Percentiles rank a stretch among this genome's conserved stretches.
Conservation (phyloP, 2,329 filamentous ascomycete genomes). For the Zymoseptoria crescenta region DNA sequence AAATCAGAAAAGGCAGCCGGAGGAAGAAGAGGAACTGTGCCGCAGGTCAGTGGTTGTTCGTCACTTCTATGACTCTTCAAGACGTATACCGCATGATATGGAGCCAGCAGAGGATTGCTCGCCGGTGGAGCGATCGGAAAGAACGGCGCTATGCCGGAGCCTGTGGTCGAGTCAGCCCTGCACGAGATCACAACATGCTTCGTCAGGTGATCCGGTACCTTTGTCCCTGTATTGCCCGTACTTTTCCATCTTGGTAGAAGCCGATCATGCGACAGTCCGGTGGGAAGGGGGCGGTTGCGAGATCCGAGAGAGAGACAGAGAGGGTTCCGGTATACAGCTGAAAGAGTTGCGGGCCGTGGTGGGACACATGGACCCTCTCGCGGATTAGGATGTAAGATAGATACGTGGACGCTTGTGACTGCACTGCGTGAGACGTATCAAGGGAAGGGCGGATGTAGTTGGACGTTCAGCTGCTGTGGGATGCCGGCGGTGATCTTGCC, state of each 20-base stretch:
- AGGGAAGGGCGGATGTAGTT: background rate
- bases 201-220: slow-evolving; percentile 46
- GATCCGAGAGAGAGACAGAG: background rate
- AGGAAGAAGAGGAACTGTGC: slow-evolving; percentile 63
- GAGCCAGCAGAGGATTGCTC: slow-evolving; percentile 53
- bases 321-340: background rate
- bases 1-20: slow-evolving; percentile 71
- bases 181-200: background rate
- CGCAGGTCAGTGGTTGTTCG: background rate
- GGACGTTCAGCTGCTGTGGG: background rate
- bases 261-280: background rate
- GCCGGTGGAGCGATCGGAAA: slow-evolving; percentile 68
- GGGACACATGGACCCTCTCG: background rate
- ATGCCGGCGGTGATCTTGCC: background rate
- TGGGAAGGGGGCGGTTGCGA: background rate
- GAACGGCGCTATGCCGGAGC: slow-evolving; percentile 93
- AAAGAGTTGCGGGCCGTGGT: background rate
- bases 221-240: slow-evolving; percentile 88
- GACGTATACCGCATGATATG: slow-evolving; percentile 25
- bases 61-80: no score
- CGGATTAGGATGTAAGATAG: background rate
- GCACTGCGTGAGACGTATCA: background rate
- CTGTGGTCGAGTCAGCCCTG: slow-evolving; percentile 42
- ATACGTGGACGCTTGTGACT: background rate
- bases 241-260: slow-evolving; percentile 66